A percentile compares a stretch with the other conserved stretches of the same genome.
Conservation (phyloP, 306 rosid genomes). For the Lablab purpureus region DNA sequence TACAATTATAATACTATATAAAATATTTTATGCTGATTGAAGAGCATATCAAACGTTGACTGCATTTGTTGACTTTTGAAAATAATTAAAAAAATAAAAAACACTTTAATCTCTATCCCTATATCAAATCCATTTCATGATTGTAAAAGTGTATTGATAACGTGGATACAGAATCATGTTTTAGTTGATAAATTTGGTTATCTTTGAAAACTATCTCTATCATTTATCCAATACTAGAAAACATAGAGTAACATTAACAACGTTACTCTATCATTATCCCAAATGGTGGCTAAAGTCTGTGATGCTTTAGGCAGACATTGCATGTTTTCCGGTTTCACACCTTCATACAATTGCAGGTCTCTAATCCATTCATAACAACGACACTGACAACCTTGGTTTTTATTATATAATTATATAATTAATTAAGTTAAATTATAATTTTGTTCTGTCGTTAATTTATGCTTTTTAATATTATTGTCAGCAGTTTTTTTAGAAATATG, state of each 20-base stretch:
- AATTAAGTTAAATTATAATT: too few relatives aligned
- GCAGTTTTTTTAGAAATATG: too few relatives aligned
- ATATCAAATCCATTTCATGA: background rate
- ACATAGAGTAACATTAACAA: background rate
- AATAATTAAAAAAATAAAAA: background rate
- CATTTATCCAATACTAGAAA: background rate
- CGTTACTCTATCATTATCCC: background rate
- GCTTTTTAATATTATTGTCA: too few relatives aligned
- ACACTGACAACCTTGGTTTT: too few relatives aligned
- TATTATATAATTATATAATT: too few relatives aligned
- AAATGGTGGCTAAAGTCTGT: background rate
- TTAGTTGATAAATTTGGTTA: background rate
- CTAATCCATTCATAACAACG: background rate
- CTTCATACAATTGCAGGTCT: background rate
- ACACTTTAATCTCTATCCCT: background rate
- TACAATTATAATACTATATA: background rate
- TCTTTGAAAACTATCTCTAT: background rate
- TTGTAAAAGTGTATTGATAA: background rate
- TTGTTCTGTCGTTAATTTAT: too few relatives aligned
- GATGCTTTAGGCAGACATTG: background rate
- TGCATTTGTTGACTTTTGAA: background rate
- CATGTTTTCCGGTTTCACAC: background rate
- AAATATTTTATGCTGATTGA: background rate
- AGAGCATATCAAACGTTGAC: background rate
- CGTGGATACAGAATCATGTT: background rate